These are phyloP conservation scores for Saturnispora saitoi DNA, from an alignment of 805 yeast genomes.

Conservation along the genomic window DNA sequence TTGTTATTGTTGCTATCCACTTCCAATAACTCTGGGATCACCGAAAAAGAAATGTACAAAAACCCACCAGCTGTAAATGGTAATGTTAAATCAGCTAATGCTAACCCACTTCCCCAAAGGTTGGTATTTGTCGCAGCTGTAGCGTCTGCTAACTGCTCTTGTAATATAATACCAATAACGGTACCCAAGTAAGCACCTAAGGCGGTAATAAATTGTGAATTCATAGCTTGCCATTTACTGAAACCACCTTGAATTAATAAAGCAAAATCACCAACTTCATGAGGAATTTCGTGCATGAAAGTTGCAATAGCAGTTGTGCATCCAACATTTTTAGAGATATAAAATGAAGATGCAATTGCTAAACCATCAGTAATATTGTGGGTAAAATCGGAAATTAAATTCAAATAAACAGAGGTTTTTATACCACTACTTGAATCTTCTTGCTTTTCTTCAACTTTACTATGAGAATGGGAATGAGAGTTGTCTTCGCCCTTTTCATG, in stretches of 20 bases:
- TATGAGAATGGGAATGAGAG: constrained; percentile 38
- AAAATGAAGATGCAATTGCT: constrained; percentile 65
- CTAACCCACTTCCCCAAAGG: constrained; percentile 8
- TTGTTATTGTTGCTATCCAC: constrained; percentile 30
- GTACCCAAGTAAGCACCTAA: constrained; percentile 61
- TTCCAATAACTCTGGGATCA: constrained; percentile 64
- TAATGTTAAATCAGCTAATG: constrained; percentile 37
- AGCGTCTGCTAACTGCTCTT: constrained; percentile 23
- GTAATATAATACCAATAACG: constrained; percentile 50
- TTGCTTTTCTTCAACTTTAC: constrained; percentile 21
- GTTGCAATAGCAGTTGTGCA: constrained; percentile 64
- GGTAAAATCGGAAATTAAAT: constrained; percentile 59
- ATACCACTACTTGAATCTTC: constrained; percentile 19
- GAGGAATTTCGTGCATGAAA: constrained; percentile 72
- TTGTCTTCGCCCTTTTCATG: constrained; percentile 27
- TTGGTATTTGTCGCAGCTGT: constrained; percentile 7
- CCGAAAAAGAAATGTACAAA: constrained; percentile 64
- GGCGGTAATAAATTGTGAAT: constrained; percentile 59
- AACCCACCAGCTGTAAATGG: constrained; percentile 77
- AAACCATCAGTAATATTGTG: constrained; percentile 76
- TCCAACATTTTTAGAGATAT: constrained; percentile 50
- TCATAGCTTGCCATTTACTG: constrained; percentile 55
- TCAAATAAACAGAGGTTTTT: constrained; percentile 51
- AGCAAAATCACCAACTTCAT: constrained; percentile 76
- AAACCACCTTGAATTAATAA: constrained; percentile 61